phyloP scores from a whole-genome alignment of 148 eudicot genomes.

The Vaccinium darrowii region DNA sequence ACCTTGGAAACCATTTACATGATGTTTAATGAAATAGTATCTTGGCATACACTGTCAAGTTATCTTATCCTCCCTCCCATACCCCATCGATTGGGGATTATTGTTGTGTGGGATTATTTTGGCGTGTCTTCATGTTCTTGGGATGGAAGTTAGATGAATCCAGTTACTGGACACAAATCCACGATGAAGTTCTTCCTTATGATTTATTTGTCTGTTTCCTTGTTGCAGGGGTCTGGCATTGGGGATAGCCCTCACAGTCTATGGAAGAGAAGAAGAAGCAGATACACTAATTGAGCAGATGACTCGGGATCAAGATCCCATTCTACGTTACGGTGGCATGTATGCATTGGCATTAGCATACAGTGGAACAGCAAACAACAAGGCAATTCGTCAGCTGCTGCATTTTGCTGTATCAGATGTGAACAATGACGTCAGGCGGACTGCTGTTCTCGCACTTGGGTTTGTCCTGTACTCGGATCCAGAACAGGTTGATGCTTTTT shows the following conservation, averaged over 20 bases:
- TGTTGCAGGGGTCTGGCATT: constrained; percentile 78
- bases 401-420: constrained; percentile 99
- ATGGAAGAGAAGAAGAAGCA: constrained; percentile 99
- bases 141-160: not conserved
- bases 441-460: constrained; percentile 97
- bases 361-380: constrained; percentile 92
- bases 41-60: too few relatives aligned
- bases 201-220: not conserved
- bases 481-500: constrained; percentile 73
- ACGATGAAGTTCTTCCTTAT: not conserved
- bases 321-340: constrained; percentile 96
- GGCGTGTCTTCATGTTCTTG: not conserved
- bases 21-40: too few relatives aligned
- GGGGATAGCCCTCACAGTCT: constrained; percentile 94
- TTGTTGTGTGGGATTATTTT: not conserved
- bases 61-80: too few relatives aligned
- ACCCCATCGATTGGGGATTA: not conserved
- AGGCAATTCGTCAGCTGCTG: constrained; percentile 95
- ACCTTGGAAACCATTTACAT: too few relatives aligned
- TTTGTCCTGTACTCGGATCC: constrained; percentile 94
- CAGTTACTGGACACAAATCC: not conserved
- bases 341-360: constrained; percentile 97
- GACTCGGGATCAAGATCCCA: constrained; percentile 99
- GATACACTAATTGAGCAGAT: constrained; percentile 93
- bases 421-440: constrained; percentile 95